phyloP scores from a whole-genome alignment of 2,329 filamentous ascomycete species.

The Botrytis hyacinthi region DNA sequence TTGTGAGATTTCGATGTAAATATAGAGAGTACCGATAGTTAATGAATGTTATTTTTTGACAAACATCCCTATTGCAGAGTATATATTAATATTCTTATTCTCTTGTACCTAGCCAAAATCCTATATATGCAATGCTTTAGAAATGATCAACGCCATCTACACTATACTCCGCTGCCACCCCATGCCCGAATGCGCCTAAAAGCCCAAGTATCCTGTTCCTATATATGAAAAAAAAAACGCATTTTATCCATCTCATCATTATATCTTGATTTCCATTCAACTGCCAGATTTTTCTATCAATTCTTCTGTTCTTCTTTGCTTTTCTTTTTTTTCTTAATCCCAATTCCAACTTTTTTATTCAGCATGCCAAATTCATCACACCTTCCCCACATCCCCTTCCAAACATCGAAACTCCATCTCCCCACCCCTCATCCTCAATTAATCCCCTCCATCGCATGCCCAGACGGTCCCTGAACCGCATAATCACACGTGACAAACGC shows the following conservation, averaged over 20 bases:
- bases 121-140: neutral
- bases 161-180: neutral
- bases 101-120: fast-evolving
- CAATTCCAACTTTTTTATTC: too few relatives aligned
- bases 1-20: neutral
- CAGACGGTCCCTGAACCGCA: constrained; percentile 29
- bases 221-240: neutral
- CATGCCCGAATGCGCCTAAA: neutral
- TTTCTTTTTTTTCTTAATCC: too few relatives aligned
- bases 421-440: neutral
- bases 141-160: neutral
- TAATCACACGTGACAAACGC: constrained; percentile 42
- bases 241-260: neutral
- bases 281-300: neutral
- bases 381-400: too few relatives aligned
- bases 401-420: too few relatives aligned
- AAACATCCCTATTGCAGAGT: neutral
- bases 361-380: too few relatives aligned
- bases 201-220: neutral
- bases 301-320: neutral
- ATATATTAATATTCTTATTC: neutral
- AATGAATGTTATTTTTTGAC: neutral
- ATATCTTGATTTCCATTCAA: neutral
- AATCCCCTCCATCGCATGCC: constrained; percentile 29
- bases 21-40: too few relatives aligned